Percentiles rank a stretch among this genome's conserved stretches.
phyloP scores from a whole-genome alignment of 2,329 filamentous ascomycete species.

The Aureobasidium melanogenum region DNA sequence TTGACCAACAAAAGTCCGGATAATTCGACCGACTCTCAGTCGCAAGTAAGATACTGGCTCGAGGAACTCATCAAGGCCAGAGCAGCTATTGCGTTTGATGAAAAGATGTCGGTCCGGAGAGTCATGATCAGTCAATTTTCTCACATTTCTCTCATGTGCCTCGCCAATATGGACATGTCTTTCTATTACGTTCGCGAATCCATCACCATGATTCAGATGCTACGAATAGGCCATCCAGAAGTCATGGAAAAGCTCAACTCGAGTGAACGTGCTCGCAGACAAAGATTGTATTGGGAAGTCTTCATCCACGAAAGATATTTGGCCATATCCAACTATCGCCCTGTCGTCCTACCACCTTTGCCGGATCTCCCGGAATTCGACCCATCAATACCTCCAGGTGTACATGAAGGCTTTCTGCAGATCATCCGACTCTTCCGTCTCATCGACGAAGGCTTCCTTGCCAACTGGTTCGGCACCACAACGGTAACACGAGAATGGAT shows the following conservation, averaged over 20 bases:
- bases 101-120: constrained; percentile 35
- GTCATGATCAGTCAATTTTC: constrained; percentile 46
- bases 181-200: constrained; percentile 45
- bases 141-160: constrained; percentile 43
- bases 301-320: constrained; percentile 50
- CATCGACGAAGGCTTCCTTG: constrained; percentile 36
- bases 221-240: constrained; percentile 35
- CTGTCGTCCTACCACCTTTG: constrained; percentile 33
- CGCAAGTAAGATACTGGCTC: constrained; percentile 16
- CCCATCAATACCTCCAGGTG: constrained; percentile 28
- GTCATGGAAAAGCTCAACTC: constrained; percentile 24
- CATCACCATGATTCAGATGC: constrained; percentile 37
- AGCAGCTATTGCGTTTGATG: constrained; percentile 30
- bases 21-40: not conserved
- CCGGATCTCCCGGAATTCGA: constrained; percentile 33
- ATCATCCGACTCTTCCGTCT: constrained; percentile 38
- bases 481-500: constrained; percentile 35
- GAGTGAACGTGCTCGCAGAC: constrained; percentile 34
- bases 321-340: constrained; percentile 43
- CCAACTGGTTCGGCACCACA: constrained; percentile 31
- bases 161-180: constrained; percentile 40
- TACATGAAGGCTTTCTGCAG: constrained; percentile 36
- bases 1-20: constrained; percentile 26
- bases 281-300: constrained; percentile 47
- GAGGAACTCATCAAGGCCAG: constrained; percentile 29